Percentiles rank a stretch among this genome's conserved stretches.
These are phyloP conservation scores for Rhizopus delemar DNA, from an alignment of 371 early-diverging fungal genomes.

Conservation along the genomic window DNA sequence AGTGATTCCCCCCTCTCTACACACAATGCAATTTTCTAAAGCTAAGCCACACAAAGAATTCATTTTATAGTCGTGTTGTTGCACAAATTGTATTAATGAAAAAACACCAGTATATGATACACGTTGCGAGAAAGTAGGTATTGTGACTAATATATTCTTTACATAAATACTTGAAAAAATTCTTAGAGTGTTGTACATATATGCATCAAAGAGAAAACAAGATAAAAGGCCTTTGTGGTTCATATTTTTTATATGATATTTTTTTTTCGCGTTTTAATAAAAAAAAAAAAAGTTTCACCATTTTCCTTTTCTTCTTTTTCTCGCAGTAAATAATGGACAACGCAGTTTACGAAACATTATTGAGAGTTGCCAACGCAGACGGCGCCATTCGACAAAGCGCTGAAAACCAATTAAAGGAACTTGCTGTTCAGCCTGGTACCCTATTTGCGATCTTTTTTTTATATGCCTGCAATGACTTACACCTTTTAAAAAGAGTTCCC, in stretches of 20 bases:
- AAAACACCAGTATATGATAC: neutral
- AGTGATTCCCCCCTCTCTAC: neutral
- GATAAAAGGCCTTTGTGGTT: no score
- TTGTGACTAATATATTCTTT: no score
- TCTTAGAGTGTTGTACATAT: no score
- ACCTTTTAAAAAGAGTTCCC: conserved; percentile 50
- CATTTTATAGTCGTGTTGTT: neutral
- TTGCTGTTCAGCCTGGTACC: conserved; percentile 64
- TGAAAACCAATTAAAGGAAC: conserved; percentile 70
- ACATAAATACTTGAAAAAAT: no score
- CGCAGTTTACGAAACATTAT: conserved; percentile 70
- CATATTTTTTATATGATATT: neutral
- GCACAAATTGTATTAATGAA: neutral
- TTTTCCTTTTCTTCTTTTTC: neutral
- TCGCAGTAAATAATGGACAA: conserved; percentile 55
- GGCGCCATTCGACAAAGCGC: conserved; percentile 66
- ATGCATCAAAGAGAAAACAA: no score
- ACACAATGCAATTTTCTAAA: neutral
- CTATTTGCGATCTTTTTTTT: no score
- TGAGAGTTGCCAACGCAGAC: conserved; percentile 69
- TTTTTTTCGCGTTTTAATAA: neutral
- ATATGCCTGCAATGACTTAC: no score
- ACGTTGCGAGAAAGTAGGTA: neutral
- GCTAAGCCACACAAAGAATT: neutral
- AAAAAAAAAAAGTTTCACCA: no score